Evolutionary conservation across 768 basidiomycete species (phyloP), one percentile per base, ranked within the genome.

Genomic region (Tephrocybe rancida): DNA sequence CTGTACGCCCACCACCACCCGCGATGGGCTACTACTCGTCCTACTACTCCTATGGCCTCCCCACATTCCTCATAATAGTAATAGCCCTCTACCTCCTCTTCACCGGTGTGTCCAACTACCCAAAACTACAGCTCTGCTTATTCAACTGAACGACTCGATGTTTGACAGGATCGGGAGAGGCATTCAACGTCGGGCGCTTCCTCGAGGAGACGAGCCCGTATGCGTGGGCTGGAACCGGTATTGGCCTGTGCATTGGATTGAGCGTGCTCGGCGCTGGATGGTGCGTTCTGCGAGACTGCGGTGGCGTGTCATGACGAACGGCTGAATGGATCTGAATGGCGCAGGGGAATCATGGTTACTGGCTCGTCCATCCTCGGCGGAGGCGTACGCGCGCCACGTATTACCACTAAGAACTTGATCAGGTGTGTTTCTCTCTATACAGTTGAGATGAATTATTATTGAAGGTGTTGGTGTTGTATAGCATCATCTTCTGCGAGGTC

Each of bases 401-500:
- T 99, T 50, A 83, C 88, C 44, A 98, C 96, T 18, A 98, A 99
- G 83, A 99, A 99, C 69, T 70, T 98, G 70, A 97, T 99, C 63
- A 95, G 92, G 95, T 93, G 45, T 48, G 81, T 65, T 41, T 8
- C 19, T 27, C 5, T 32, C 18, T 32, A 16, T n/a, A 3, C 19
- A 6, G n/a, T 21, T 30, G 18, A 30, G 14, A 30, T 9, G 38
- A 7, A 47, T 27, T 6, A 5, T 47, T 35, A 32, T 21, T 21
- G 3, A 13, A 22, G 38, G 13, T 16, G 8, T 7, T 6, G 18
- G n/a, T n/a, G n/a, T 21, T 44, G 5, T 14, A 25, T 64, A 98
- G 96, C 61, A 94, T 98, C 76, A 98, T 99, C 65, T 98, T 98
- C 80, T 98, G 96, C 71, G 96, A 98, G 76, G 97, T 98, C 65